Evolutionary conservation across 208 protist genomes (phyloP).

Genomic region (Tritrichomonas musculus): DNA sequence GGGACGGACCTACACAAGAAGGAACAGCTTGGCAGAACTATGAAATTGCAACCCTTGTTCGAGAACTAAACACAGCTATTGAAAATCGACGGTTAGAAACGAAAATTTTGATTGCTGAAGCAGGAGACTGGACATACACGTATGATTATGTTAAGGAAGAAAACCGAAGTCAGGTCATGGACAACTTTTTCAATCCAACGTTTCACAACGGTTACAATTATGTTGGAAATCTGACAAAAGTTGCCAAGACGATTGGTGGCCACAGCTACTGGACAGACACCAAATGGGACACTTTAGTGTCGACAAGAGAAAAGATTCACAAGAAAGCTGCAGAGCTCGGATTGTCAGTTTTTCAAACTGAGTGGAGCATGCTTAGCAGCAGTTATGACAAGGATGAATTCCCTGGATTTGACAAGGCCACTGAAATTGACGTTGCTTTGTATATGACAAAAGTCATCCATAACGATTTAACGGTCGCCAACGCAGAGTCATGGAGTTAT

Average conservation of each 20-base stretch:
- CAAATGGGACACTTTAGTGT: neutral
- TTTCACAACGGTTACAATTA: no score
- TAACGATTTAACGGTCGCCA: neutral
- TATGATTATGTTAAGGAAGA: neutral
- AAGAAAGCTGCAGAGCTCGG: neutral
- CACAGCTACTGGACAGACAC: neutral
- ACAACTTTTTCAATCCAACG: neutral
- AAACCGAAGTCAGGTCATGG: neutral
- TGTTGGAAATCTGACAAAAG: neutral
- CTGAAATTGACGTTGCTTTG: neutral
- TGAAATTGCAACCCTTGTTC: neutral
- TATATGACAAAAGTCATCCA: neutral
- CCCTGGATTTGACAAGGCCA: neutral
- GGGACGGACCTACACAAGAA: neutral
- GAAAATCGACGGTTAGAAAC: neutral
- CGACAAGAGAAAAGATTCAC: neutral
- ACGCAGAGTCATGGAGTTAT: neutral
- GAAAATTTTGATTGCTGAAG: neutral
- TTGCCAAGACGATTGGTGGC: neutral
- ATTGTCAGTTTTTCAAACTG: neutral
- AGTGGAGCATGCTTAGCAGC: neutral
- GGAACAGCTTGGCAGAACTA: neutral
- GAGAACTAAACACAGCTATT: neutral
- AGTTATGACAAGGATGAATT: neutral
- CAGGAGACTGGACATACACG: neutral